Evolutionary conservation across 1,284 basidiomycete genomes (phyloP).

Genomic region (Ustilago trichophora): DNA sequence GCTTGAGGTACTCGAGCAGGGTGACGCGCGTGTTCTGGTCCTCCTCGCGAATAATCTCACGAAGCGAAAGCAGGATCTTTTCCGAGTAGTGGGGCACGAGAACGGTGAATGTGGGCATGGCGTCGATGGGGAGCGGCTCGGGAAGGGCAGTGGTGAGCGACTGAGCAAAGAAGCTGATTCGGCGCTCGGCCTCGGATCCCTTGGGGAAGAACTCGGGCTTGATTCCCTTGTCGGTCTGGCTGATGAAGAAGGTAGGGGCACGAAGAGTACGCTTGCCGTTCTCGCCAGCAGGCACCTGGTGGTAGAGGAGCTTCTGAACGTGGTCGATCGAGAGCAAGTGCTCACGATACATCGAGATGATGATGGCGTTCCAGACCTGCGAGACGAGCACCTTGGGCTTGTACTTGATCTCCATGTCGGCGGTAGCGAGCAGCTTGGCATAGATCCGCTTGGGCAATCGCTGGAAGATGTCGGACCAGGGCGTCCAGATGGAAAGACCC

Average conservation of each 20-base stretch:
- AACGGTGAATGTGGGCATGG: conserved; percentile 66
- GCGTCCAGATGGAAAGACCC: conserved; percentile 67
- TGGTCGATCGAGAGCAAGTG: conserved; percentile 66
- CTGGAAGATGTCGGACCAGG: conserved; percentile 67
- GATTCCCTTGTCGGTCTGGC: conserved; percentile 64
- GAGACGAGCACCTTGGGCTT: conserved; percentile 67
- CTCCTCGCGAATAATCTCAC: conserved; percentile 67
- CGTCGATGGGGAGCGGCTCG: conserved; percentile 65
- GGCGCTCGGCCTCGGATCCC: conserved; percentile 66
- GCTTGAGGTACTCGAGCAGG: conserved; percentile 78
- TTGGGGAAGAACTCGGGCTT: conserved; percentile 67
- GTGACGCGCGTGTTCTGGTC: conserved; percentile 67
- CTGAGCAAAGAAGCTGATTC: conserved; percentile 67
- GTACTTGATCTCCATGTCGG: conserved; percentile 67
- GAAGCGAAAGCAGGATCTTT: conserved; percentile 66
- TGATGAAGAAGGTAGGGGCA: conserved; percentile 66
- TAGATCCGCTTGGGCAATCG: conserved; percentile 67
- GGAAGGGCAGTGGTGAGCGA: conserved; percentile 64
- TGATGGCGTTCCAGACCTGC: conserved; percentile 67
- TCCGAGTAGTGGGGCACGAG: conserved; percentile 66
- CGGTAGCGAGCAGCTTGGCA: conserved; percentile 65
- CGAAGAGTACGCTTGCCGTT: conserved; percentile 66
- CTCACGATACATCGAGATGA: conserved; percentile 67
- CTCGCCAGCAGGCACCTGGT: conserved; percentile 65
- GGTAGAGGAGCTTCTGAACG: conserved; percentile 66